Conservation (phyloP, 2,329 filamentous ascomycete genomes). For the Aureobasidium sp. region DNA sequence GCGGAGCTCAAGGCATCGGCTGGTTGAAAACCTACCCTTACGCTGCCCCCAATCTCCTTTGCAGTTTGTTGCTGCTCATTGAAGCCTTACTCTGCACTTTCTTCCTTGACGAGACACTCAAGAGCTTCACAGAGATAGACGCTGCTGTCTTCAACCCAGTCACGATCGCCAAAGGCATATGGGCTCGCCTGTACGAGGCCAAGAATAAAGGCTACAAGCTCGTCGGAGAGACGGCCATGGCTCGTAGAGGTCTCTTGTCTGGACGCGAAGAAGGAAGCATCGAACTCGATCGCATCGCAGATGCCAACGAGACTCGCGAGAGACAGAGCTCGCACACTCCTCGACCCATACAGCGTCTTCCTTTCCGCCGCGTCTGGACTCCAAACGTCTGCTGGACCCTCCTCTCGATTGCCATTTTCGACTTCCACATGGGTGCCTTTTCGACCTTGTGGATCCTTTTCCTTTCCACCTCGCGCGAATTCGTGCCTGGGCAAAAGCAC, state of each 20-base stretch:
- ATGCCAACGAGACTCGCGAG: conserved; percentile 27
- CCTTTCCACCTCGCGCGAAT: conserved; percentile 59
- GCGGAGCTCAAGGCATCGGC: conserved; percentile 46
- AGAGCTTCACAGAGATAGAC: conserved; percentile 22
- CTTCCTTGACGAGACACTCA: conserved; percentile 51
- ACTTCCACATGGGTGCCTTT: conserved; percentile 67
- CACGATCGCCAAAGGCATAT: conserved; percentile 19
- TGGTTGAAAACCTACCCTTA: conserved; percentile 59
- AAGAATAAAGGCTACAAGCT: conserved; percentile 26
- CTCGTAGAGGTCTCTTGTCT: conserved; percentile 29
- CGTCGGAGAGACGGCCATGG: conserved; percentile 22
- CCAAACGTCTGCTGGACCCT: conserved; percentile 51
- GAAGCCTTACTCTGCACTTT: conserved; percentile 51
- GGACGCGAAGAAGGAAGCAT: conserved; percentile 25
- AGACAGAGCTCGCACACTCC: conserved; percentile 15
- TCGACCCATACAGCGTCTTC: conserved; percentile 36
- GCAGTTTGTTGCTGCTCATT: conserved; percentile 48
- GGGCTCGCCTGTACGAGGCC: conserved; percentile 20
- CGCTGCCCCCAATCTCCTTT: conserved; percentile 56
- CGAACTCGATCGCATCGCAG: conserved; percentile 28
- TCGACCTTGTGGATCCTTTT: conserved; percentile 72
- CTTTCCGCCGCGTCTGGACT: conserved; percentile 47
- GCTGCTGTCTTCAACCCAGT: conserved; percentile 23
- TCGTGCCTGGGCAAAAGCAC: conserved; percentile 33
- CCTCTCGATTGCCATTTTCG: conserved; percentile 59